phyloP scores from a whole-genome alignment of 2,329 filamentous ascomycete species.

The Zymoseptoria ardabiliae region DNA sequence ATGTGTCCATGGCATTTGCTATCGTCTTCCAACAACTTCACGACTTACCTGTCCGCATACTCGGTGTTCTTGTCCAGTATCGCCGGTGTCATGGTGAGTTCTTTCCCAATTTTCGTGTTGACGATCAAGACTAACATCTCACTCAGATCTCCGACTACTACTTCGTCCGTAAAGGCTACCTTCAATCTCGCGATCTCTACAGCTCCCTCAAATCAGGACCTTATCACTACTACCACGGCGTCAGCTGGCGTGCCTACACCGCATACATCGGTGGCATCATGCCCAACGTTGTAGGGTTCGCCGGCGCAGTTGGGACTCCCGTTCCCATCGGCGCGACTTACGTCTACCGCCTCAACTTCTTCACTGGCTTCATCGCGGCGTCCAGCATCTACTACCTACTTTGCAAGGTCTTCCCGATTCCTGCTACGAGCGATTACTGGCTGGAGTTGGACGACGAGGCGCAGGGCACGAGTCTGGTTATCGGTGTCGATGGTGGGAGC shows the following conservation, averaged over 20 bases:
- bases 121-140: conserved; percentile 73
- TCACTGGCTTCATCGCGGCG: conserved; percentile 71
- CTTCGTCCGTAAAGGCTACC: conserved; percentile 70
- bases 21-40: conserved; percentile 70
- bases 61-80: conserved; percentile 91
- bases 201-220: conserved; percentile 57
- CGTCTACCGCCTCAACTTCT: conserved; percentile 88
- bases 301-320: conserved; percentile 61
- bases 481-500: conserved; percentile 18
- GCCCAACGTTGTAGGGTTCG: conserved; percentile 88
- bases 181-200: conserved; percentile 73
- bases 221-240: conserved; percentile 67
- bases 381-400: conserved; percentile 60
- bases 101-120: conserved; percentile 72
- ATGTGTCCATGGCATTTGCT: conserved; percentile 86
- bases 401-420: conserved; percentile 62
- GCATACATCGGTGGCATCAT: conserved; percentile 78
- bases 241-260: conserved; percentile 76
- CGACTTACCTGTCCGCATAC: conserved; percentile 84
- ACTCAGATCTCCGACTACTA: conserved; percentile 55
- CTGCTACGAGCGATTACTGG: conserved; percentile 68
- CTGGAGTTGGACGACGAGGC: conserved; percentile 65
- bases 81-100: conserved; percentile 87
- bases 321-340: conserved; percentile 76
- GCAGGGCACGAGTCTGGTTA: conserved; percentile 23